Evolutionary conservation across 2,329 filamentous ascomycete genomes (phyloP).

Genomic region (Trichoderma sp.): DNA sequence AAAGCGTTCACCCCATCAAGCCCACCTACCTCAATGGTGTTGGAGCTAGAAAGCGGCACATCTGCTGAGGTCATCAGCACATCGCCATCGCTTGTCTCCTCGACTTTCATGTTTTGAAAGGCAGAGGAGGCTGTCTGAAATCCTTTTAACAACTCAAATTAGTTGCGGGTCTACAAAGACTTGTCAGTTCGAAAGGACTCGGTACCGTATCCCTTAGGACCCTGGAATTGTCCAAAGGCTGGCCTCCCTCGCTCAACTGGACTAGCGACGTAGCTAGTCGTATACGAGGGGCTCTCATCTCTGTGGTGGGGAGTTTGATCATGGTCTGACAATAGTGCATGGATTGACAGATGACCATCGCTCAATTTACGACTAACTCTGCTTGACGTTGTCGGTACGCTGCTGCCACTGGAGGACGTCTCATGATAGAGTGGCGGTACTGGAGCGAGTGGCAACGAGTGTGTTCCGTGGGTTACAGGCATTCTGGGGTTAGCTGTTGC

Average conservation of each 20-base stretch:
- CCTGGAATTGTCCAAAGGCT: conserved; percentile 26
- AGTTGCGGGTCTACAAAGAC: conserved; percentile 28
- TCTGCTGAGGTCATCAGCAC: conserved; percentile 33
- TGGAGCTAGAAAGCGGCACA: conserved; percentile 22
- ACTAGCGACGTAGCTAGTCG: conserved; percentile 25
- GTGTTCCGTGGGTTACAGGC: conserved; percentile 27
- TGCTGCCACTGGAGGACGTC: conserved; percentile 44
- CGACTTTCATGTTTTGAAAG: conserved; percentile 33
- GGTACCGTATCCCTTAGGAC: conserved; percentile 38
- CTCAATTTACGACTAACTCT: conserved; percentile 43
- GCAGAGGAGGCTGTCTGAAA: conserved; percentile 36
- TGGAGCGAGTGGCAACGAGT: conserved; percentile 31
- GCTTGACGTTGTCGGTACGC: conserved; percentile 39
- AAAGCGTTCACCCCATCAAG: conserved; percentile 61
- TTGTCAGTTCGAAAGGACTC: conserved; percentile 22
- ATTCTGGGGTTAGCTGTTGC: conserved; percentile 33
- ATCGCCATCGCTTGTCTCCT: conserved; percentile 32
- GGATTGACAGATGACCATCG: conserved; percentile 54
- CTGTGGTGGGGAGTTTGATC: conserved; percentile 23
- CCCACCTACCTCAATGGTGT: conserved; percentile 27
- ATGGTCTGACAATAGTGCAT: conserved; percentile 50
- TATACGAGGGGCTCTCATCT: conserved; percentile 22
- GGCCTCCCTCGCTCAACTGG: conserved; percentile 29
- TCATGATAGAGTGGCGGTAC: conserved; percentile 46
- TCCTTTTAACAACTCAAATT: conserved; percentile 31